Conservation (phyloP, 2,329 filamentous ascomycete genomes). For the Bisporella sp. region DNA sequence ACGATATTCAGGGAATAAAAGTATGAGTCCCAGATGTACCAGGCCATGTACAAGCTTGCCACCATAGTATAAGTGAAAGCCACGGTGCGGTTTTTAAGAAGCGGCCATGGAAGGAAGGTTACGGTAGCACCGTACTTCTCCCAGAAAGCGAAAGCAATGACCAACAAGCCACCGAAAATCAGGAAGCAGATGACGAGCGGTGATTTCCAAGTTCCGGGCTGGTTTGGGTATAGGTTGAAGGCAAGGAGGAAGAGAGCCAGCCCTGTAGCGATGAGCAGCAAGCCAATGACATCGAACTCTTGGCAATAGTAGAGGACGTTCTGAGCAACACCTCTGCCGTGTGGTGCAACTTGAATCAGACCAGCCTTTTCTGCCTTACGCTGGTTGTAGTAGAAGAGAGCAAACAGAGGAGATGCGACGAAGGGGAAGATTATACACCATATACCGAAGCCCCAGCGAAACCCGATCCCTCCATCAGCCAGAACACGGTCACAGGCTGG, state of each 20-base stretch:
- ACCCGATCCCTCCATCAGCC: slow-evolving; percentile 31
- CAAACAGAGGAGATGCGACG: slow-evolving; percentile 53
- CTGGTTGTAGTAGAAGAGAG: slow-evolving; percentile 44
- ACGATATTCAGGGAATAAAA: slow-evolving; percentile 46
- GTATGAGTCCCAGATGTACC: slow-evolving; percentile 55
- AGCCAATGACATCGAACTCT: slow-evolving; percentile 31
- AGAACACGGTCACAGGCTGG: too few species aligned
- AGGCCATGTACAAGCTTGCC: slow-evolving; percentile 54
- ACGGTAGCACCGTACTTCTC: slow-evolving; percentile 39
- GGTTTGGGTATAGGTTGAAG: slow-evolving; percentile 31
- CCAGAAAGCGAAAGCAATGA: slow-evolving; percentile 22
- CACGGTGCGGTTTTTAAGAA: slow-evolving; percentile 54
- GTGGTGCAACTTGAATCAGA: slow-evolving; percentile 28
- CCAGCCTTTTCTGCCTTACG: slow-evolving; percentile 50
- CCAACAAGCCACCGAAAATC: slow-evolving; percentile 32
- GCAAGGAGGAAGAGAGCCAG: slow-evolving; percentile 19
- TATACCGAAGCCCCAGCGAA: slow-evolving; percentile 62
- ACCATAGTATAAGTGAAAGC: slow-evolving; percentile 63
- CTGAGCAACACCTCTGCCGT: slow-evolving; percentile 22
- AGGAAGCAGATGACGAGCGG: slow-evolving; percentile 35
- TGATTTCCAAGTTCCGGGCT: slow-evolving; percentile 31
- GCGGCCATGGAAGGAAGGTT: slow-evolving; percentile 49
- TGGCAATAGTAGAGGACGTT: slow-evolving; percentile 45
- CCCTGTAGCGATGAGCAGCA: slow-evolving; percentile 14
- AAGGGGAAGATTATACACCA: slow-evolving; percentile 59